These are phyloP conservation scores for Botrytis paeoniae DNA, from an alignment of 2,329 filamentous ascomycete species.

Conservation along the genomic window DNA sequence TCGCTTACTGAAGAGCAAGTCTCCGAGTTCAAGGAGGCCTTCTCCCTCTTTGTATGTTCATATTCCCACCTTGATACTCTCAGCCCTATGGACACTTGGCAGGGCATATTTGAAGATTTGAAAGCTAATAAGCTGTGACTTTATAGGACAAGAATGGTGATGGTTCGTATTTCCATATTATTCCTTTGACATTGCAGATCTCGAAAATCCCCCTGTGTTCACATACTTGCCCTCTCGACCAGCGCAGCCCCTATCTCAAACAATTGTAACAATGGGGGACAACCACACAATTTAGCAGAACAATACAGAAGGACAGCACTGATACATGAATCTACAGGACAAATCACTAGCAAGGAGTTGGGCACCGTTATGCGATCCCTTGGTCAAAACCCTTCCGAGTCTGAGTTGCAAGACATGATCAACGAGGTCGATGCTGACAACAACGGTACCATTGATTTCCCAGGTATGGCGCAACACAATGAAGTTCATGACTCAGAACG, in stretches of 20 bases:
- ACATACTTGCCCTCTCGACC: background rate
- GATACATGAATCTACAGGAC: slow-evolving; percentile 51
- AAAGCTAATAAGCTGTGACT: slow-evolving; percentile 32
- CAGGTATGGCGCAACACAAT: slow-evolving; percentile 56
- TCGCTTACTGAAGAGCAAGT: slow-evolving; percentile 99
- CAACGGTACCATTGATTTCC: slow-evolving; percentile 90
- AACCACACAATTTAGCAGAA: background rate
- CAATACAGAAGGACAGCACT: background rate
- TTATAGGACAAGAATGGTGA: slow-evolving; percentile 83
- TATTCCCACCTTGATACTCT: slow-evolving; percentile 12
- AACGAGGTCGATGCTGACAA: slow-evolving; percentile 91
- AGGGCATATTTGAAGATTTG: slow-evolving; percentile 26
- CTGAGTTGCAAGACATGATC: slow-evolving; percentile 90
- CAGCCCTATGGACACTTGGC: slow-evolving; percentile 24
- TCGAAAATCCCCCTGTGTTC: background rate
- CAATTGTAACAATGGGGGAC: background rate
- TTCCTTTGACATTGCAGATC: background rate
- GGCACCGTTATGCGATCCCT: slow-evolving; percentile 89
- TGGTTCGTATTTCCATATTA: slow-evolving; percentile 58
- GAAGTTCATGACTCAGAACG: slow-evolving; percentile 30
- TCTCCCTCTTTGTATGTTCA: slow-evolving; percentile 95
- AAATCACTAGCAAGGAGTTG: slow-evolving; percentile 89
- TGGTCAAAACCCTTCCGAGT: slow-evolving; percentile 86
- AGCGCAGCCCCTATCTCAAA: slow-evolving; percentile 3
- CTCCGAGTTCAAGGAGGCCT: slow-evolving; percentile 99